A percentile compares a stretch with the other conserved stretches of the same genome.
phyloP scores from a whole-genome alignment of 2,329 filamentous ascomycete genomes.

The Paraphaeosphaeria minitans region DNA sequence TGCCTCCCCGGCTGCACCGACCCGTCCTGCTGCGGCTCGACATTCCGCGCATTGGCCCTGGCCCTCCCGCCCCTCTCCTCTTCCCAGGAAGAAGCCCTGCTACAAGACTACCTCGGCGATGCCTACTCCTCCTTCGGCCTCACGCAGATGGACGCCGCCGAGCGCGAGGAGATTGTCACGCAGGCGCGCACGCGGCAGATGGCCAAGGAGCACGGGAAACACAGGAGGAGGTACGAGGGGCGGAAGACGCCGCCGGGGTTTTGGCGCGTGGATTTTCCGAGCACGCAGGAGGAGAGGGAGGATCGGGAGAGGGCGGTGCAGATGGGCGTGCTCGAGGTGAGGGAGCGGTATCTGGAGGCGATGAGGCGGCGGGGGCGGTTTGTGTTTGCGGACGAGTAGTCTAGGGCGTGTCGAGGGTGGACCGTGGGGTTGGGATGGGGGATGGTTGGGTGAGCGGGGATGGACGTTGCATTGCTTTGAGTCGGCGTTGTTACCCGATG shows the following conservation, averaged over 20 bases:
- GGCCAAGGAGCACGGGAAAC: constrained; percentile 76
- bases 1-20: constrained; percentile 76
- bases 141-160: constrained; percentile 60
- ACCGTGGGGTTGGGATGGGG: neutral
- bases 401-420: neutral
- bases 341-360: constrained; percentile 79
- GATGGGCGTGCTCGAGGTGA: constrained; percentile 67
- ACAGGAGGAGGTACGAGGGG: constrained; percentile 75
- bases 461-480: neutral
- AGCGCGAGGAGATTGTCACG: constrained; percentile 70
- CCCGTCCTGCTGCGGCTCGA: constrained; percentile 75
- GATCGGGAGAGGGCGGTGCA: constrained; percentile 69
- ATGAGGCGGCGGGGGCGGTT: constrained; percentile 77
- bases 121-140: constrained; percentile 44
- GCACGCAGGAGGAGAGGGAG: constrained; percentile 76
- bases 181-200: constrained; percentile 75
- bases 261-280: constrained; percentile 89
- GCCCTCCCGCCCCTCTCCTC: constrained; percentile 37
- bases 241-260: constrained; percentile 80
- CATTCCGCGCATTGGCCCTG: constrained; percentile 69
- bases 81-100: constrained; percentile 45
- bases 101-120: constrained; percentile 62
- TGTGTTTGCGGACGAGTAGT: constrained; percentile 82
- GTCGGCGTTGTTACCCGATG: neutral
- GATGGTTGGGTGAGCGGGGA: neutral